These are phyloP conservation scores for Globisporangium takayamanum DNA, from an alignment of 352 stramenopile species.

Conservation along the genomic window DNA sequence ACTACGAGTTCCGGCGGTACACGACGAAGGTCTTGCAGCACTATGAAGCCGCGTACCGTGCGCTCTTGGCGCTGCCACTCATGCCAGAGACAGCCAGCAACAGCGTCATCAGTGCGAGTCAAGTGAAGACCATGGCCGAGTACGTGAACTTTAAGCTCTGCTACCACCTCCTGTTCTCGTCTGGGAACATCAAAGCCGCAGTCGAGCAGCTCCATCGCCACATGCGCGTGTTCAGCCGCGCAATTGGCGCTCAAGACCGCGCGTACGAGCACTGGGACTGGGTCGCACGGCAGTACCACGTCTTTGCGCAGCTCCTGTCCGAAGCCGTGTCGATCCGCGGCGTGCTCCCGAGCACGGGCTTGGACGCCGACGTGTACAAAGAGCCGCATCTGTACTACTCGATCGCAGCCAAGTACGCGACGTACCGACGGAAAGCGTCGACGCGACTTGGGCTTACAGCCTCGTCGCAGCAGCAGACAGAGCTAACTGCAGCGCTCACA, in stretches of 20 bases:
- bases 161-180: slow-evolving; percentile 85
- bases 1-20: slow-evolving; percentile 84
- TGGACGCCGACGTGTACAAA: slow-evolving; percentile 82
- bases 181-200: slow-evolving; percentile 75
- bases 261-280: slow-evolving; percentile 82
- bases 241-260: slow-evolving; percentile 47
- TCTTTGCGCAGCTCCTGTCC: slow-evolving; percentile 78
- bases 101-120: slow-evolving; percentile 31
- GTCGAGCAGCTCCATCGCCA: slow-evolving; percentile 82
- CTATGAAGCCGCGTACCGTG: slow-evolving; percentile 77
- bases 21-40: slow-evolving; percentile 83
- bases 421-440: slow-evolving; percentile 61
- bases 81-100: slow-evolving; percentile 30
- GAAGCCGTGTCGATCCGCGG: slow-evolving; percentile 69
- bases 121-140: slow-evolving; percentile 83
- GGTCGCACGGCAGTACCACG: slow-evolving; percentile 82
- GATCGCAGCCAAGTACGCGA: slow-evolving; percentile 81
- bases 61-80: slow-evolving; percentile 49
- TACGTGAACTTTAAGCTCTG: slow-evolving; percentile 87
- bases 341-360: slow-evolving; percentile 34
- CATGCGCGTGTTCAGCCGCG: slow-evolving; percentile 53
- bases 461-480: neutral
- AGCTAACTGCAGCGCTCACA: slow-evolving; percentile 7
- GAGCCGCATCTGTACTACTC: slow-evolving; percentile 85
- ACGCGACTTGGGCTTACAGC: slow-evolving; percentile 41